These are phyloP conservation scores for Sarocladium oryzae DNA, from an alignment of 2,329 filamentous ascomycete species.

Conservation along the genomic window DNA sequence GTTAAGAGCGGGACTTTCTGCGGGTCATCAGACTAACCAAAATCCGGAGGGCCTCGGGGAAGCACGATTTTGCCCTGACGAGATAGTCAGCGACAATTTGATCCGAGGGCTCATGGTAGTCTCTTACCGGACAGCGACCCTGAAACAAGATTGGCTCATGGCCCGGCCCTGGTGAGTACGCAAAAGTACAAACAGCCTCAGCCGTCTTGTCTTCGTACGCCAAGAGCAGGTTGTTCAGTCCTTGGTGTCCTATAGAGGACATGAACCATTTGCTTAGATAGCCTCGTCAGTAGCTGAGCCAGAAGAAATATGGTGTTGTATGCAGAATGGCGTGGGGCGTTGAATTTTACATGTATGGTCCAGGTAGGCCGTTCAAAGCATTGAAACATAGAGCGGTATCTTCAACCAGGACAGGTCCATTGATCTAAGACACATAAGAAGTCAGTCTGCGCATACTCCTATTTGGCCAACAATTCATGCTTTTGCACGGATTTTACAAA, in stretches of 20 bases:
- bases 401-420: conserved; percentile 87
- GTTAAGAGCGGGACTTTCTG: conserved; percentile 2
- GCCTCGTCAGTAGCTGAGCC: background rate
- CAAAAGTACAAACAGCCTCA: conserved; percentile 93
- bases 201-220: conserved; percentile 88
- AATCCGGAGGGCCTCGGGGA: conserved; percentile 70
- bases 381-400: conserved; percentile 94
- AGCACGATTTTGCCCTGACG: conserved; percentile 71
- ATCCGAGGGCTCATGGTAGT: conserved; percentile 10
- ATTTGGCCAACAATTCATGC: too few species aligned
- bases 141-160: conserved; percentile 84
- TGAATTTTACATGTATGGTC: conserved; percentile 79
- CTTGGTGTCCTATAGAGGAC: conserved; percentile 69
- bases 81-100: background rate
- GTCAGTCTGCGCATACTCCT: too few species aligned
- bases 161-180: conserved; percentile 79
- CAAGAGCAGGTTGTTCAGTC: conserved; percentile 83
- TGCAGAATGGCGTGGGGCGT: background rate
- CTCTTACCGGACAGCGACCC: conserved; percentile 69
- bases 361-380: conserved; percentile 83
- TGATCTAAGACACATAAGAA: conserved; percentile 58
- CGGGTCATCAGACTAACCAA: conserved; percentile 54
- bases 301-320: background rate
- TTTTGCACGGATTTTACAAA: conserved; percentile 33
- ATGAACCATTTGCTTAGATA: conserved; percentile 84